Evolutionary conservation across 139 green algal genomes (phyloP), one percentile per base, ranked within the genome.

Genomic region (Medakamo hakoo): DNA sequence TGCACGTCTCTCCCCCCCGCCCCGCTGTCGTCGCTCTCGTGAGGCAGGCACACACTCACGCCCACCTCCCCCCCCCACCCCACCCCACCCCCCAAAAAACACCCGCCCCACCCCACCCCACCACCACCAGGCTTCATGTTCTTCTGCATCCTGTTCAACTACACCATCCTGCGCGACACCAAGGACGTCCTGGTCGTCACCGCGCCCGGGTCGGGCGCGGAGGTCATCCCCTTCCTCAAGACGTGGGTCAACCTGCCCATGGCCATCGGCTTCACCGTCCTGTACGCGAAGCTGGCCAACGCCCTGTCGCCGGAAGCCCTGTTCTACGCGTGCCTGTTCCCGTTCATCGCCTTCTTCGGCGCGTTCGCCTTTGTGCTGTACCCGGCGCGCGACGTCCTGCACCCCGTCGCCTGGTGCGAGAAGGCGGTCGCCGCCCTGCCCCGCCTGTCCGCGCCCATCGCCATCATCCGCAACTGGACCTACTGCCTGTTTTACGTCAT

Each of bases 401-500:
- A 98, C 75, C 92, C 92, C 57, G 94, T 81, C 40, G 78, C 23
- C 20, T 55, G 32, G 0, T 72, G 59, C 67, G 40, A 65, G 26
- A 28, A 79, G 49, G 89, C 86, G 72, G 82, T 79, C 52, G 52
- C 88, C 67, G 64, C 85, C 16, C 77, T 96, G 68, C 83, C 71
- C 26, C 80, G 91, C 49, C 95, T 93, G 27, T 82, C 88, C 30
- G 92, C 86, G 62, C 92, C 93, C 61, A 95, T 98, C 70, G 87
- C 92, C 74, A 97, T 98, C 69, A 69, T 98, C 56, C 85, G 92
- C 71, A 98, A 98, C 81, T 98, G 92, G 92, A 94, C 86, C 49
- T 98, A 91, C 82, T 96, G 89, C 79, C 79, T 98, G n/a, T 98
- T 98, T 76, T 98, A 98, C 73, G 92, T 98, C 49, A 96, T 97